Evolutionary conservation across 208 protist genomes (phyloP).

Genomic region (Acanthamoeba culbertsoni): DNA sequence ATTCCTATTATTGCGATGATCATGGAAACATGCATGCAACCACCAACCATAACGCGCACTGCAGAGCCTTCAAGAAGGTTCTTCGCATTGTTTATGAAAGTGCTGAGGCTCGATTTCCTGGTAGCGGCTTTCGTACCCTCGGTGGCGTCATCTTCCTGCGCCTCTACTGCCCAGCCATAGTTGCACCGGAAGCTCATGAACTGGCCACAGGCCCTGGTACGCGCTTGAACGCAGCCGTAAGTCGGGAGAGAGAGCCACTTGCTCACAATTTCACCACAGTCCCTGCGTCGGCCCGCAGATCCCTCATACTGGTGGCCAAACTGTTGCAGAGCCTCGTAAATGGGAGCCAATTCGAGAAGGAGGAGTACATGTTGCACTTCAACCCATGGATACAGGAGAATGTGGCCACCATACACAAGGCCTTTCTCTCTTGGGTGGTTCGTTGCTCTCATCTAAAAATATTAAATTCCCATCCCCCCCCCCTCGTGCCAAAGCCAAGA

Average conservation of each 20-base stretch:
- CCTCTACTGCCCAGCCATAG: constrained; percentile 18
- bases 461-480: no score
- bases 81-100: not conserved
- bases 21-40: not conserved
- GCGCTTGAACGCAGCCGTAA: no score
- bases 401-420: not conserved
- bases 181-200: not conserved
- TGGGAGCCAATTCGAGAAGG: not conserved
- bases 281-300: not conserved
- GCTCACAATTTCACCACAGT: no score
- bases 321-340: constrained; percentile 33
- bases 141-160: constrained; percentile 2
- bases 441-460: not conserved
- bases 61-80: constrained; percentile 6
- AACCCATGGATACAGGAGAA: not conserved
- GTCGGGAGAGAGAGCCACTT: no score
- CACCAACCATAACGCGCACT: not conserved
- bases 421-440: constrained; percentile 7
- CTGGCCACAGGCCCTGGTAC: not conserved
- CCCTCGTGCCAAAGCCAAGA: no score
- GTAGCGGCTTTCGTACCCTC: not conserved
- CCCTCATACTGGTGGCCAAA: constrained; percentile 42
- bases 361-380: constrained; percentile 32
- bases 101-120: constrained; percentile 1
- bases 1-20: not conserved